Evolutionary conservation across 768 basidiomycete genomes (phyloP), one percentile per base, ranked within the genome.

Genomic region (Podaxis sp.): DNA sequence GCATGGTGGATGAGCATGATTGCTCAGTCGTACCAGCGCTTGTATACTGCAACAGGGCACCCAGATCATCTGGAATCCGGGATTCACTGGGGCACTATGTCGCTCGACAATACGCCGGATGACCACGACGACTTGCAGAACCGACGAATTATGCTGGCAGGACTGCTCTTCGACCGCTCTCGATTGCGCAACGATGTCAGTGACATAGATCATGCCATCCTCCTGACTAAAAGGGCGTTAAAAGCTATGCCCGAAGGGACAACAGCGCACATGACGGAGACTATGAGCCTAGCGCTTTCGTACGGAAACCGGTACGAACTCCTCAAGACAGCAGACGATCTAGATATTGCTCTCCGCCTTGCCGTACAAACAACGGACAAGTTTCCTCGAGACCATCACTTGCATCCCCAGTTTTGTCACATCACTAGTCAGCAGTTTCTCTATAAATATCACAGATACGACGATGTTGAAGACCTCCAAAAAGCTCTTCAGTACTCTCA

Each of bases 1-100:
- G 36, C 38, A 7, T 58, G 59, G 46, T 67, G 65, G 65, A 59
- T 58, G 26, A n/a, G 39, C 13, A 26, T 30, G 7, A 46, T 66
- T 19, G 63, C 63, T 3, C 17, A 24, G 17, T 49, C 65, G 3
- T 64, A 67, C 46, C 61, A 57, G 15, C 42, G 17, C 2, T 30
- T 59, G 13, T 65, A 61, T 44, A 9, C 55, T 53, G 24, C 58
- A 5, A 49, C 48, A 24, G 26, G 44, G 9, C 26, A 56, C 22
- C 52, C 15, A 30, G 46, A 57, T 9, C 40, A 58, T 19, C 30
- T 36, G 12, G 26, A 51, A 17, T 61, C 49, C 17, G 53, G 46
- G 11, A 48, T 63, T 28, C 54, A 63, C 42, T 53, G 58, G 22
- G 52, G 40, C 38, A 30, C 24, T 26, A 22, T 59, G 49, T 36